A percentile compares a stretch with the other conserved stretches of the same genome.
phyloP scores from a whole-genome alignment of 78 protist genomes.

The Bodo saltans region DNA sequence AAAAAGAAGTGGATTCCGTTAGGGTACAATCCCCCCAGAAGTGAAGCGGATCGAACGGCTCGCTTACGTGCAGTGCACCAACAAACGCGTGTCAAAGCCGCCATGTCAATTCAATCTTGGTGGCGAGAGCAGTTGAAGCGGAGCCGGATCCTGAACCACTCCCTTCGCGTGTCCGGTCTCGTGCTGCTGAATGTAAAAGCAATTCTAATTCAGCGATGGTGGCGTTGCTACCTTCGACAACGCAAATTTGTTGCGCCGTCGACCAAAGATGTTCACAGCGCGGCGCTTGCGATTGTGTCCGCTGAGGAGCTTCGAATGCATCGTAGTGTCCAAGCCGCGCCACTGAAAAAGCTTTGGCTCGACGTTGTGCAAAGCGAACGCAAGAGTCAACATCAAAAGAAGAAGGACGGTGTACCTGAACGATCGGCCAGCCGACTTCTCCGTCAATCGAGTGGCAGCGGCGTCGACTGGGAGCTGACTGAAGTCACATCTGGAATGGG shows the following conservation, averaged over 20 bases:
- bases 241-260: not conserved
- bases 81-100: not conserved
- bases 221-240: not conserved
- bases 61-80: not conserved
- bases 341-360: not conserved
- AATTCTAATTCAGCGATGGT: not conserved
- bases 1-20: not conserved
- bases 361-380: not conserved
- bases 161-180: not conserved
- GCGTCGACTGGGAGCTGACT: too few relatives aligned
- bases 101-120: not conserved
- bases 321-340: not conserved
- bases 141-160: not conserved
- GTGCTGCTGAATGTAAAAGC: not conserved
- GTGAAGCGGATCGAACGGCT: not conserved
- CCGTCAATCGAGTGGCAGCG: too few relatives aligned
- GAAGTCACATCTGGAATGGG: too few relatives aligned
- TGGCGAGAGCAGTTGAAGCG: not conserved
- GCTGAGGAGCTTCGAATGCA: not conserved
- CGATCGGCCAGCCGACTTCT: too few relatives aligned
- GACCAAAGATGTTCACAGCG: not conserved
- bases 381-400: too few relatives aligned
- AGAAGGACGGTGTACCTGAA: too few relatives aligned
- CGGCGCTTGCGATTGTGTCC: not conserved
- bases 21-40: not conserved